These are phyloP conservation scores for Rhodamnia argentea DNA, from an alignment of 345 rosid genomes.

Conservation along the genomic window DNA sequence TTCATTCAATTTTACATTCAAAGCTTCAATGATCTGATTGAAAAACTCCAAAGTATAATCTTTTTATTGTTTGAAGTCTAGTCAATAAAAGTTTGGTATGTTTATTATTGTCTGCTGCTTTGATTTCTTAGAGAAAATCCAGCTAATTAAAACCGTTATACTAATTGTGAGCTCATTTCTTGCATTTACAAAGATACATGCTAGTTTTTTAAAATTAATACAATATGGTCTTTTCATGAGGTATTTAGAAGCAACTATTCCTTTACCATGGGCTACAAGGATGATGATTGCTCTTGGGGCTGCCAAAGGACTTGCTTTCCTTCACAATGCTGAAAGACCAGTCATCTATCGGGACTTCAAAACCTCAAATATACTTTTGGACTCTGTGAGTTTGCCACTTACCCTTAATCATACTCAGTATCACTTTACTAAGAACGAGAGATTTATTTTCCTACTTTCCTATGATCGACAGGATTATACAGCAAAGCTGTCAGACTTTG, in stretches of 20 bases:
- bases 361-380: constrained; percentile 90
- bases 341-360: constrained; percentile 94
- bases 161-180: neutral
- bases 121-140: neutral
- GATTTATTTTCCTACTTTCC: constrained; percentile 1
- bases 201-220: neutral
- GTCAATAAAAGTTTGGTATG: neutral
- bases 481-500: constrained; percentile 95
- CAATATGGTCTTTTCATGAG: constrained; percentile 7
- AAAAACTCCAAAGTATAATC: neutral
- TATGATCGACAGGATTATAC: constrained; percentile 65
- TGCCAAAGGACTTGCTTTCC: constrained; percentile 97
- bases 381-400: constrained; percentile 47
- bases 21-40: neutral
- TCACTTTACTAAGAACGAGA: neutral
- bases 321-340: constrained; percentile 93
- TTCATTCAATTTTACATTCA: neutral
- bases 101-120: neutral
- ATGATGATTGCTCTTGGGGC: constrained; percentile 99
- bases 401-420: neutral
- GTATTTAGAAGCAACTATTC: constrained; percentile 65
- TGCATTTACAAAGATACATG: neutral
- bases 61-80: neutral
- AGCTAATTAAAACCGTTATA: neutral
- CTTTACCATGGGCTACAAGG: constrained; percentile 76